Percentiles rank a stretch among this genome's conserved stretches.
Evolutionary conservation across 2,329 filamentous ascomycete genomes (phyloP).

Genomic region (Aspergillus ruber): DNA sequence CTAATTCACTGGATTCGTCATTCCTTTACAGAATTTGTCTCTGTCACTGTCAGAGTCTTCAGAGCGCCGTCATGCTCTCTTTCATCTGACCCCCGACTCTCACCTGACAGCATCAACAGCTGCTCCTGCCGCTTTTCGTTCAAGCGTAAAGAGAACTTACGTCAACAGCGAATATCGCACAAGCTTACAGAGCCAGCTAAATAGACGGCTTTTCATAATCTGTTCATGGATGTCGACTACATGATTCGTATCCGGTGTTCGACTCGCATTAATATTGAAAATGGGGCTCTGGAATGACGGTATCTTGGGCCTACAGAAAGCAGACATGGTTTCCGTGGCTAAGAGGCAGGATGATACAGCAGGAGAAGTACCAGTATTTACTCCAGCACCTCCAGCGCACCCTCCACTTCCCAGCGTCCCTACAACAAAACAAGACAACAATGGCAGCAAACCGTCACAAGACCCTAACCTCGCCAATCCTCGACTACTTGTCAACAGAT

Average conservation of each 20-base stretch:
- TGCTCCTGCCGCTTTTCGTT: background rate
- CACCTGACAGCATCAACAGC: constrained; percentile 2
- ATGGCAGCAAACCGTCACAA: background rate
- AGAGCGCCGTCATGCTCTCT: background rate
- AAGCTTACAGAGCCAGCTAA: background rate
- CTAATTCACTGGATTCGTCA: too few species aligned
- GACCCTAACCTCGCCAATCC: constrained; percentile 35
- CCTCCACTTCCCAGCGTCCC: background rate
- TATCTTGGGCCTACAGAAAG: background rate
- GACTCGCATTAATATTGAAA: background rate
- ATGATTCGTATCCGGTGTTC: background rate
- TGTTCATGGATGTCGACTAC: background rate
- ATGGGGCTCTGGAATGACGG: background rate
- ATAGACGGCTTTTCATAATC: background rate
- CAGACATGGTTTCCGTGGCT: background rate
- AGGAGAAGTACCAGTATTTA: background rate
- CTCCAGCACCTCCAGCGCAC: background rate
- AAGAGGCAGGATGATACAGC: background rate
- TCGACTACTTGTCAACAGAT: constrained; percentile 31
- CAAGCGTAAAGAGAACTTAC: background rate
- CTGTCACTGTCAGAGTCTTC: background rate
- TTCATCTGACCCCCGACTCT: background rate
- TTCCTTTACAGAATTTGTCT: too few species aligned
- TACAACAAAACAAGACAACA: background rate
- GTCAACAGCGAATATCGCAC: background rate